Evolutionary conservation across 768 basidiomycete genomes (phyloP).

Genomic region (Boletus reticuloceps): DNA sequence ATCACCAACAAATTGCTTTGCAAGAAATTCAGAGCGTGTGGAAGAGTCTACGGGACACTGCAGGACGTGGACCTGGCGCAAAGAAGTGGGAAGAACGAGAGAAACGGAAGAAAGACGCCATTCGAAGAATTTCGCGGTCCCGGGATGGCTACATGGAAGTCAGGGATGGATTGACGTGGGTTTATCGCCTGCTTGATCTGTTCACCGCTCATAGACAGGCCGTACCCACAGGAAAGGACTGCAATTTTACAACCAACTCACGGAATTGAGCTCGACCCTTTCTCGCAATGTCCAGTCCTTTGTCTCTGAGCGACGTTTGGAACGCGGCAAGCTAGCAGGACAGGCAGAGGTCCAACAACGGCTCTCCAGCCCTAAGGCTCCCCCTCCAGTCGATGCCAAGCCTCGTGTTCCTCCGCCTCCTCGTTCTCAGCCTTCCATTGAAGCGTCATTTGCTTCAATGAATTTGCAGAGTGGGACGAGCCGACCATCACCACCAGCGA

Average conservation of each 20-base stretch:
- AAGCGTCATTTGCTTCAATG: slow-evolving; percentile 58
- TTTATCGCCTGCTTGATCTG: slow-evolving; percentile 18
- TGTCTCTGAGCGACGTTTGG: slow-evolving; percentile 57
- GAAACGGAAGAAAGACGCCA: slow-evolving; percentile 71
- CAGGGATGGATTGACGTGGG: slow-evolving; percentile 77
- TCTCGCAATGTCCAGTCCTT: slow-evolving; percentile 59
- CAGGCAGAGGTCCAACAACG: slow-evolving; percentile 74
- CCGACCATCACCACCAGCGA: slow-evolving; percentile 27
- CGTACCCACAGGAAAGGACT: slow-evolving; percentile 66
- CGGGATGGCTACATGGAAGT: slow-evolving; percentile 87
- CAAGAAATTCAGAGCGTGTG: slow-evolving; percentile 75
- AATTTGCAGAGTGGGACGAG: slow-evolving; percentile 37
- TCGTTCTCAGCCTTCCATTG: slow-evolving; percentile 38
- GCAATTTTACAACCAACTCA: slow-evolving; percentile 84
- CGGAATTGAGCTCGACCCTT: slow-evolving; percentile 57
- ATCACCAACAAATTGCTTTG: slow-evolving; percentile 69
- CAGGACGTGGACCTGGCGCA: slow-evolving; percentile 74
- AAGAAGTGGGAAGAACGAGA: slow-evolving; percentile 82
- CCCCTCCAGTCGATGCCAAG: slow-evolving; percentile 45
- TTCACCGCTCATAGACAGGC: slow-evolving; percentile 2
- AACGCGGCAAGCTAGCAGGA: slow-evolving; percentile 65
- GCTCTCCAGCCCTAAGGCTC: slow-evolving; percentile 42
- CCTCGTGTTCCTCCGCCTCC: slow-evolving; percentile 48
- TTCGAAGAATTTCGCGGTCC: slow-evolving; percentile 68
- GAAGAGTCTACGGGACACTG: slow-evolving; percentile 68